phyloP scores from a whole-genome alignment of 495 filamentous ascomycete species.

The Oidiodendron maius region DNA sequence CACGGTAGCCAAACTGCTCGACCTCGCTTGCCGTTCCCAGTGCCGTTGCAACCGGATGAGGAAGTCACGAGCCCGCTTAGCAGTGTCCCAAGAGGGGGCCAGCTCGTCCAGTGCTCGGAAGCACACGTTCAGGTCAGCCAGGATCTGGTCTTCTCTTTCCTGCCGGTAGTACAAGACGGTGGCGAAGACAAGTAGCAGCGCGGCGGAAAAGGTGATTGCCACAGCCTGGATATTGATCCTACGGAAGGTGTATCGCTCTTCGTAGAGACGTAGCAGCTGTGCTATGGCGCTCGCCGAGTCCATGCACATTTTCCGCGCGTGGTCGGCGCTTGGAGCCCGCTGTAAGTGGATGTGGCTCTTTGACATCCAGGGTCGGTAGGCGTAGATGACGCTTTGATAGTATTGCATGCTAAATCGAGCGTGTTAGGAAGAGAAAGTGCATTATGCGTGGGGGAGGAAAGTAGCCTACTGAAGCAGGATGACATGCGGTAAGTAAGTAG shows the following conservation, averaged over 20 bases:
- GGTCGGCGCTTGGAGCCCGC: conserved; percentile 38
- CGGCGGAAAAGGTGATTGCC: conserved; percentile 44
- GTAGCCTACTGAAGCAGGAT: conserved; percentile 41
- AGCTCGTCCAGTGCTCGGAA: background rate
- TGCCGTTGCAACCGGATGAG: background rate
- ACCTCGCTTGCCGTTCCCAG: background rate
- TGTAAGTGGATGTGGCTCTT: conserved; percentile 43
- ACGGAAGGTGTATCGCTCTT: conserved; percentile 43
- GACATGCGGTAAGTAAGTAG: conserved; percentile 38
- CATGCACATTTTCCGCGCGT: conserved; percentile 44
- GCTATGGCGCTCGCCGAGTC: conserved; percentile 41
- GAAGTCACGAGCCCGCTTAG: background rate
- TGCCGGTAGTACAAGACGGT: background rate
- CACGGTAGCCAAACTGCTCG: background rate
- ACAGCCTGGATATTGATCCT: conserved; percentile 46
- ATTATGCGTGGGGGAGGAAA: conserved; percentile 6
- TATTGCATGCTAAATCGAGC: conserved; percentile 41
- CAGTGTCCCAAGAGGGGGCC: background rate
- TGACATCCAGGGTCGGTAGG: conserved; percentile 45
- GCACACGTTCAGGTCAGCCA: background rate
- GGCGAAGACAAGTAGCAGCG: conserved; percentile 14
- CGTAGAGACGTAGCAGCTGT: conserved; percentile 39
- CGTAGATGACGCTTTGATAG: conserved; percentile 45
- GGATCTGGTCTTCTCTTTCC: background rate
- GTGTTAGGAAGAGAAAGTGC: background rate